Evolutionary conservation across 805 yeast genomes (phyloP).

Genomic region (Candida nanaspora): DNA sequence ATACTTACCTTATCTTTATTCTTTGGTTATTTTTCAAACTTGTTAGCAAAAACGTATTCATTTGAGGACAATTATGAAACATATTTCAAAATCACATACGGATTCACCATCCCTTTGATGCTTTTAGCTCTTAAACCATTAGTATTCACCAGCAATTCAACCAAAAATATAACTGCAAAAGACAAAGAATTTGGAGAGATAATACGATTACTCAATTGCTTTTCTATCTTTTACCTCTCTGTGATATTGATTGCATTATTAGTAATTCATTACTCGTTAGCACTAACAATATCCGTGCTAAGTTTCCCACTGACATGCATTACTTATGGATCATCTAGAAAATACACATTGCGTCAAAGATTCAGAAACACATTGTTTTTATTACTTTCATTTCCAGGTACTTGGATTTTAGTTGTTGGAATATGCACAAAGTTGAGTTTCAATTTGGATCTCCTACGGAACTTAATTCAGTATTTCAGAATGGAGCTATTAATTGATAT

Average conservation of each 20-base stretch:
- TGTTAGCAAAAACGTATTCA: constrained; percentile 5
- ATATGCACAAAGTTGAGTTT: constrained; percentile 13
- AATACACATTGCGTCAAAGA: background rate
- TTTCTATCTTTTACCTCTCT: constrained; percentile 49
- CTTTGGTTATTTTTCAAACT: constrained; percentile 19
- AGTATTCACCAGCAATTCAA: background rate
- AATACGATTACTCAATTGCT: constrained; percentile 17
- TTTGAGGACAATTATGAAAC: constrained; percentile 4
- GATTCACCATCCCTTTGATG: constrained; percentile 11
- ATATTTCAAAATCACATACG: constrained; percentile 3
- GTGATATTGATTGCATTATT: constrained; percentile 65
- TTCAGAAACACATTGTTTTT: constrained; percentile 18
- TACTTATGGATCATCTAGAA: constrained; percentile 23
- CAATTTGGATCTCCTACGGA: constrained; percentile 21
- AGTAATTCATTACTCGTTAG: constrained; percentile 79
- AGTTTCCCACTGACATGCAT: constrained; percentile 71
- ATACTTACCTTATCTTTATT: constrained; percentile 12
- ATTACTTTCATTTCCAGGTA: constrained; percentile 24
- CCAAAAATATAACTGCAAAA: background rate
- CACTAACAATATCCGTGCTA: constrained; percentile 61
- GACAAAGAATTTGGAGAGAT: constrained; percentile 12
- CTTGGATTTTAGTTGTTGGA: constrained; percentile 21
- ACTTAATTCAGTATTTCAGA: constrained; percentile 23
- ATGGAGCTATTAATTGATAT: constrained; percentile 9
- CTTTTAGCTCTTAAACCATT: constrained; percentile 1